Base-by-base conservation (phyloP, 495 filamentous ascomycete species). In the Neurospora sp. region DNA sequence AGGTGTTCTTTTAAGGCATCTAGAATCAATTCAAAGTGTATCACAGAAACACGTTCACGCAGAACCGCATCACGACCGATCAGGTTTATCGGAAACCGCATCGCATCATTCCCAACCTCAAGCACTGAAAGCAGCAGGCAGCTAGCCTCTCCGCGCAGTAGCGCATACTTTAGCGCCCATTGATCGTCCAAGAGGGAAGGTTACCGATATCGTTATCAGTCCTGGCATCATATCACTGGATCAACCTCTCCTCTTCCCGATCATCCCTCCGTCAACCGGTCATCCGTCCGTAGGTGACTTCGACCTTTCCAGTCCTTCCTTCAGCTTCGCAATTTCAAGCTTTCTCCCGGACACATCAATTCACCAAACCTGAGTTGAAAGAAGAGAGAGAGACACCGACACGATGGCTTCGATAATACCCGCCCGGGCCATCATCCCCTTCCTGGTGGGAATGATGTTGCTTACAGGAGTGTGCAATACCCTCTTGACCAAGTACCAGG, bases 401-500 rank as follows among this genome's bases (percentile, higher is more conserved):
- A 66, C 46, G 5, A 85, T 87, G 85, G 77, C 84, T 70, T 73
- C 79, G 62, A 81, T 79, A 39, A 79, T 81, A 27, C 80, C 79
- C 70, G 72, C 76, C 44, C 88, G 87, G 77, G 89, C 90, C 10
- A 75, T 91, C 39, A 89, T 97, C 76, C 93, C 93, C 7, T 88
- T 97, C 76, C 86, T 97, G 75, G 92, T 98, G 78, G 90, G 86
- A 74, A 96, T 97, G 93, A 97, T 98, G 94, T 86, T 98, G 78
- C 77, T 88, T 74, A 88, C 87, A 78, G 96, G 96, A 48, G 94
- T 98, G 69, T 97, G 94, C 86, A 99, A 99, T 79, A 99, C 96
- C 3, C 89, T 99, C 72, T 86, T 99, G 77, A 97, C 96, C 76
- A 99, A 99, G 76, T 97, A 94, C 76, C 96, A 99, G 83, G 94